Conservation (phyloP, 176 grass and related monocot genomes). For the Rhynchospora pubera region DNA sequence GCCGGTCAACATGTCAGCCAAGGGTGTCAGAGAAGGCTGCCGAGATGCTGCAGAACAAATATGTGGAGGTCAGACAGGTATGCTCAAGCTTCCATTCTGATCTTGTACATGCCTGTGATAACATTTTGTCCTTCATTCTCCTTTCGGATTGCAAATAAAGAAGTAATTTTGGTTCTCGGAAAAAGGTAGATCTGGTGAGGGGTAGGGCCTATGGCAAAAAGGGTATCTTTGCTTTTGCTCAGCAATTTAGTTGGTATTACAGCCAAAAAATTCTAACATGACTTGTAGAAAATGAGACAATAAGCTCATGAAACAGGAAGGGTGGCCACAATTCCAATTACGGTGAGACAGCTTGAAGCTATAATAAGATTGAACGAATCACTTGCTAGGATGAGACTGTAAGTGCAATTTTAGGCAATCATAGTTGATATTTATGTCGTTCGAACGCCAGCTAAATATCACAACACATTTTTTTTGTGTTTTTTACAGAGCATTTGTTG, state of each 20-base stretch:
- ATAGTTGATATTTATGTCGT: slow-evolving; percentile 1
- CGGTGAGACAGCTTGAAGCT: slow-evolving; percentile 96
- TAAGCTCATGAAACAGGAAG: slow-evolving; percentile 88
- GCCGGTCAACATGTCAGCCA: slow-evolving; percentile 66
- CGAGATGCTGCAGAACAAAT: slow-evolving; percentile 97
- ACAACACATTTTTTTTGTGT: background rate
- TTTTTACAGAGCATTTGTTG: slow-evolving; percentile 59
- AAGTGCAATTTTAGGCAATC: slow-evolving; percentile 22
- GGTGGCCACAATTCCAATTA: slow-evolving; percentile 81
- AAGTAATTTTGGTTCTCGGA: background rate
- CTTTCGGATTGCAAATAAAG: background rate
- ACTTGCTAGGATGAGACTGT: slow-evolving; percentile 97
- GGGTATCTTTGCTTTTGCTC: background rate
- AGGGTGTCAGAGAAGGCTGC: slow-evolving; percentile 83
- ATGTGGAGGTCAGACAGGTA: slow-evolving; percentile 96
- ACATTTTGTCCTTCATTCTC: background rate
- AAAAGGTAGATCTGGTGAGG: background rate
- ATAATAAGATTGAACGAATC: slow-evolving; percentile 95
- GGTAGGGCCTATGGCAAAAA: background rate
- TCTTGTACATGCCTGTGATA: too few species aligned
- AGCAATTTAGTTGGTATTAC: background rate
- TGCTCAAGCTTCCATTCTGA: background rate
- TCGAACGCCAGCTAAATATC: background rate
- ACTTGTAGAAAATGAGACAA: slow-evolving; percentile 91
- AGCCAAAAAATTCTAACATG: background rate